Percentiles rank a stretch among this genome's conserved stretches.
These are phyloP conservation scores for Tagetes patula DNA, from an alignment of 129 eudicot species.

Conservation along the genomic window DNA sequence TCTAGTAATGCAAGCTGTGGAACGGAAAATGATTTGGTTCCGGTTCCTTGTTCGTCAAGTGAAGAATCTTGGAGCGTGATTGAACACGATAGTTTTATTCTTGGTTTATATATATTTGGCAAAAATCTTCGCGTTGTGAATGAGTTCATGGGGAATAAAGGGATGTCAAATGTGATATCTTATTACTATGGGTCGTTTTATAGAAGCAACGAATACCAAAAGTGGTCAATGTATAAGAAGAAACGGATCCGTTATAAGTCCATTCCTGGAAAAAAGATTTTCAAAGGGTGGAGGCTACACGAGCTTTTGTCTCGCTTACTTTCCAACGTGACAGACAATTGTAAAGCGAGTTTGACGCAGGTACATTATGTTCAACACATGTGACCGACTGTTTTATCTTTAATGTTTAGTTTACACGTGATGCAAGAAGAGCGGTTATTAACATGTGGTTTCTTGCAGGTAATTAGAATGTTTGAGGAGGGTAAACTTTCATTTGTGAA, in stretches of 20 bases:
- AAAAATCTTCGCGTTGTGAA: conserved; percentile 52
- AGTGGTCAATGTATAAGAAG: conserved; percentile 51
- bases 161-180: conserved; percentile 35
- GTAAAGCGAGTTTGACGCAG: conserved; percentile 45
- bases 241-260: conserved; percentile 32
- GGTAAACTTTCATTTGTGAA: conserved; percentile 51
- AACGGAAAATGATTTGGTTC: conserved; percentile 6
- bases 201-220: conserved; percentile 33
- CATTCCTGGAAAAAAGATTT: conserved; percentile 50
- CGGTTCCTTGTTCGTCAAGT: conserved; percentile 39
- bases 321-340: conserved; percentile 42
- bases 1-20: conserved; percentile 19
- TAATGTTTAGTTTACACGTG: not conserved
- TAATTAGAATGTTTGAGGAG: conserved; percentile 39
- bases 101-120: conserved; percentile 58
- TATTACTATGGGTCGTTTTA: conserved; percentile 56
- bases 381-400: not conserved
- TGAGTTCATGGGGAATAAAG: conserved; percentile 46
- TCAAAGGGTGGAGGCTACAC: conserved; percentile 51
- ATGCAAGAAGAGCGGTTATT: not conserved
- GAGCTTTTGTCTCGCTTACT: conserved; percentile 52
- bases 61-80: conserved; percentile 46
- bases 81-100: conserved; percentile 52
- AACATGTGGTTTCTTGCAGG: conserved; percentile 34
- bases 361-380: conserved; percentile 24